Conservation (phyloP, 805 yeast genomes). For the Kodamaea hsintzibuensis region DNA sequence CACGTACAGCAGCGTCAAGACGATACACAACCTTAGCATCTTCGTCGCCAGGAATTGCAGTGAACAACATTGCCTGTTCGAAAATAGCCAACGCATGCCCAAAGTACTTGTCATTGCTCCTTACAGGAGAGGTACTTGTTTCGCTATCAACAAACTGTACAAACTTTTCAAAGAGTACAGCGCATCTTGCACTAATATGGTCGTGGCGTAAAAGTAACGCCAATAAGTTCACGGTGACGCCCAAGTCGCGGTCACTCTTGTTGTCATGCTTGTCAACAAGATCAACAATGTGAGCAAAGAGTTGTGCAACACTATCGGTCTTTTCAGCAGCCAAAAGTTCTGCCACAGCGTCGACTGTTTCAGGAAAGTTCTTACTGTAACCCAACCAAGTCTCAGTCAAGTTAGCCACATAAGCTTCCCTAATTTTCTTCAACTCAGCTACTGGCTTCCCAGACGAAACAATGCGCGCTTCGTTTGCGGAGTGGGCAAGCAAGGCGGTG, state of each 20-base stretch:
- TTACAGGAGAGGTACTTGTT: conserved; percentile 20
- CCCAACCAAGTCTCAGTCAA: conserved; percentile 2
- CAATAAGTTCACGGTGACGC: neutral
- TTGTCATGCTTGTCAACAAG: conserved; percentile 11
- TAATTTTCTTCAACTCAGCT: neutral
- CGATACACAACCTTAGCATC: conserved; percentile 19
- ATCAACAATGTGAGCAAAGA: conserved; percentile 15
- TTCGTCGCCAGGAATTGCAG: conserved; percentile 45
- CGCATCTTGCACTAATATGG: neutral
- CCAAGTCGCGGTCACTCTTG: conserved; percentile 7
- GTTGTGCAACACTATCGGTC: neutral
- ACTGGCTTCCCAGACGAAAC: neutral
- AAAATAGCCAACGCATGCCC: conserved; percentile 55
- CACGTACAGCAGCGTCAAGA: conserved; percentile 17
- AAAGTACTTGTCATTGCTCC: conserved; percentile 53
- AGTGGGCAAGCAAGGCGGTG: neutral
- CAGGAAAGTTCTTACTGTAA: conserved; percentile 18
- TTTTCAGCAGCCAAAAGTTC: conserved; percentile 17
- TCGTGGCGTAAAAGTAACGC: neutral
- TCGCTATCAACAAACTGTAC: conserved; percentile 35
- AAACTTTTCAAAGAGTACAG: conserved; percentile 30
- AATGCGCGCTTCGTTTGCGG: neutral
- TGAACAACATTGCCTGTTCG: conserved; percentile 54
- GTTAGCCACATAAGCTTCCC: neutral
- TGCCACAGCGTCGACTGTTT: conserved; percentile 19